Evolutionary conservation across 163 green algal genomes (phyloP), one percentile per base, ranked within the genome.

Genomic region (Picocystis sp.): DNA sequence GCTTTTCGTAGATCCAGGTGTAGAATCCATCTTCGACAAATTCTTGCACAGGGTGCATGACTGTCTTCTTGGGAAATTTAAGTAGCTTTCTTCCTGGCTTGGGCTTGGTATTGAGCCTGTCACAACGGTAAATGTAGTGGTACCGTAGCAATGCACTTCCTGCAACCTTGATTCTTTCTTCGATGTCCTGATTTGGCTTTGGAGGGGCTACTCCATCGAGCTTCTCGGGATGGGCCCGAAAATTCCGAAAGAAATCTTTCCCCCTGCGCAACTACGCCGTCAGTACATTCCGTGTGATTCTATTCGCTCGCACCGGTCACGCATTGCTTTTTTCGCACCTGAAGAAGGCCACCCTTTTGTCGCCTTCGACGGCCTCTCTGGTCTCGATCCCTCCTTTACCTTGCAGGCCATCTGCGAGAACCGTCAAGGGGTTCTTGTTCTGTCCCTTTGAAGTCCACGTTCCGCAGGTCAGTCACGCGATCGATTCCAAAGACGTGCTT

Each of bases 101-200:
- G 22, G 82, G 77, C 63, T 88, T 87, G 49, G 88, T 89, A 63
- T 75, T 90, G 52, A 82, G 76, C 13, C 84, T 71, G 12, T 93
- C 77, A n/a, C 69, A 61, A 12, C 74, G 72, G 0, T 67, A 23
- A 43, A 87, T 47, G 21, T 90, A 57, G 24, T 70, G 48, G 46
- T 58, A 53, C 2, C 66, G 61, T 42, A 88, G 21, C 52, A 93
- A 2, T 76, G 62, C 53, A 56, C 54, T 22, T 83, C 68, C 10
- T 86, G 61, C 22, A 66, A 45, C 17, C 53, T 59, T 46, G 62
- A 44, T 53, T 66, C 64, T 77, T 51, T 19, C 23, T 9, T 78
- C 69, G 1, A 59, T 55, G 35, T 78, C 56, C 3, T 46, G 45
- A 35, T 22, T 34, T 17, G 14, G 42, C 34, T 44, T 55, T 50